Evolutionary conservation across 768 basidiomycete species (phyloP).

Genomic region (Crucibulum laeve): DNA sequence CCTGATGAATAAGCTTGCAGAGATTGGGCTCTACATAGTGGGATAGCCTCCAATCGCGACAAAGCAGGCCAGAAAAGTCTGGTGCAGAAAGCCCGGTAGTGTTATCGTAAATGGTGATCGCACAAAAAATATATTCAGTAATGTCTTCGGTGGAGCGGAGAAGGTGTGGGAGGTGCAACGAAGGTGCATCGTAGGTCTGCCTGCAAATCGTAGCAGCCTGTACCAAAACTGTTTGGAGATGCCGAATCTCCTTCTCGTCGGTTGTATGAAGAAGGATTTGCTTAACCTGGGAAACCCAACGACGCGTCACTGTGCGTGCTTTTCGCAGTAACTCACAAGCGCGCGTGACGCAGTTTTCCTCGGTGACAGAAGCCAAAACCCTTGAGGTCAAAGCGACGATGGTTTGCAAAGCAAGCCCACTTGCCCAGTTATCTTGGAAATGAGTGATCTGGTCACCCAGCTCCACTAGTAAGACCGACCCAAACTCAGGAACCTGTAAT

Average conservation of each 20-base stretch:
- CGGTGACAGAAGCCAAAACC: constrained; percentile 11
- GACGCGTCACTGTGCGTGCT: constrained; percentile 23
- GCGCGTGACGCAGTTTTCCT: constrained; percentile 7
- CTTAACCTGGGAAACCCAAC: constrained; percentile 32
- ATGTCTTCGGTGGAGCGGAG: constrained; percentile 19
- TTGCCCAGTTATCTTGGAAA: constrained; percentile 38
- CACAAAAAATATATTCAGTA: constrained; percentile 24
- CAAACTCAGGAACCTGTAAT: constrained; percentile 25
- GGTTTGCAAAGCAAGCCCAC: constrained; percentile 23
- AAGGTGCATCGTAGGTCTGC: constrained; percentile 31
- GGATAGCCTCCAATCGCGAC: constrained; percentile 26
- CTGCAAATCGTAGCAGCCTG: constrained; percentile 36
- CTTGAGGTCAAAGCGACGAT: constrained; percentile 33
- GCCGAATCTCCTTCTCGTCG: constrained; percentile 8
- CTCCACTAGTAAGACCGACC: constrained; percentile 28
- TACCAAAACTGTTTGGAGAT: constrained; percentile 20
- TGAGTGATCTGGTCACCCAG: constrained; percentile 26
- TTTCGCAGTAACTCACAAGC: constrained; percentile 22
- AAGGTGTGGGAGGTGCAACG: constrained; percentile 9
- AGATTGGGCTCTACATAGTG: constrained; percentile 18
- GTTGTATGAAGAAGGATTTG: constrained; percentile 13
- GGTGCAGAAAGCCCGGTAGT: constrained; percentile 12
- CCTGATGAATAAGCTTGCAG: constrained; percentile 6
- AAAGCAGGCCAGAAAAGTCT: constrained; percentile 17
- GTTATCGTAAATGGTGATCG: constrained; percentile 25